A percentile compares a stretch with the other conserved stretches of the same genome.
Evolutionary conservation across 2,329 filamentous ascomycete species (phyloP).

Genomic region (Cladophialophora carrionii): DNA sequence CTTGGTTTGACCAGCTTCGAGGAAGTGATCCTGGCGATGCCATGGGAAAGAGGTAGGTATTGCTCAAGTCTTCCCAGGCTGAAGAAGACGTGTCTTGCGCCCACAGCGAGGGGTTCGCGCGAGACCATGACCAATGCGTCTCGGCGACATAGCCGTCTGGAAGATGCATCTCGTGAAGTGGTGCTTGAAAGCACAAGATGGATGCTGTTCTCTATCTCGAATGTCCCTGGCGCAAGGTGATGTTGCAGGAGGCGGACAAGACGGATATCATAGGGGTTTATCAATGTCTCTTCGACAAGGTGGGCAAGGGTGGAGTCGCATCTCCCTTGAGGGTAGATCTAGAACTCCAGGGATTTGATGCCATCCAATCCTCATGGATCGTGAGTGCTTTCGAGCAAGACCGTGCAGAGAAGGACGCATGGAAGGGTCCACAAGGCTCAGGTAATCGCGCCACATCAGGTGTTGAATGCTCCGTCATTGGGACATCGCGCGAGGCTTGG

Average conservation of each 20-base stretch:
- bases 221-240: not conserved
- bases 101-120: not conserved
- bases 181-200: not conserved
- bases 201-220: not conserved
- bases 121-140: conserved; percentile 14
- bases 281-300: not conserved
- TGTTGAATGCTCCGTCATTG: not conserved
- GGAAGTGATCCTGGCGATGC: conserved; percentile 1
- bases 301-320: not conserved
- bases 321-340: not conserved
- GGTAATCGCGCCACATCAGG: not conserved
- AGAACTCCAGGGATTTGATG: not conserved
- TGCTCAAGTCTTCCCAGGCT: conserved; percentile 11
- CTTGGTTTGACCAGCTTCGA: conserved; percentile 1
- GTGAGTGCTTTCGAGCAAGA: not conserved
- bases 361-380: not conserved
- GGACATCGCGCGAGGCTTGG: not conserved
- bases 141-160: conserved; percentile 13
- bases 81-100: conserved; percentile 8
- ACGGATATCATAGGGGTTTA: not conserved
- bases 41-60: conserved; percentile 15
- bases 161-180: conserved; percentile 8
- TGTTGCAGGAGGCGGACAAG: not conserved
- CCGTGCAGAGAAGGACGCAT: not conserved
- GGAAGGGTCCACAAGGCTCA: not conserved